These are phyloP conservation scores for Colletotrichum chrysophilum DNA, from an alignment of 2,329 filamentous ascomycete species.

Conservation along the genomic window DNA sequence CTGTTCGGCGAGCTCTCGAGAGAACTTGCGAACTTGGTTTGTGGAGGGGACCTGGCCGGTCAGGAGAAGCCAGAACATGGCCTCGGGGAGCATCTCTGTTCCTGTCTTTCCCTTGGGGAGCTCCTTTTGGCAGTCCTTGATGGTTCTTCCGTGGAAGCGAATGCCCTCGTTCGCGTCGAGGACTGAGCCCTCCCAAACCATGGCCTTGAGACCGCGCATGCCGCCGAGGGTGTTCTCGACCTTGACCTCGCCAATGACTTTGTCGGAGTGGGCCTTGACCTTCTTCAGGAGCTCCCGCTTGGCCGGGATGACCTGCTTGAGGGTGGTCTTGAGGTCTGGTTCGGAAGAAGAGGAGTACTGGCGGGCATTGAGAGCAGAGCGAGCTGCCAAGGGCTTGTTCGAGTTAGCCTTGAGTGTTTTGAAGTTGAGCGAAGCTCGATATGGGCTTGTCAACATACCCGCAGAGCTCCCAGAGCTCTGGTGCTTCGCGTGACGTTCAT, in stretches of 20 bases:
- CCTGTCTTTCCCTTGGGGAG: constrained; percentile 91
- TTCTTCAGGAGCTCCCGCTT: constrained; percentile 94
- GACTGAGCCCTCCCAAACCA: constrained; percentile 98
- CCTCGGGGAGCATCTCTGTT: constrained; percentile 96
- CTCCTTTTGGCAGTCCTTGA: constrained; percentile 95
- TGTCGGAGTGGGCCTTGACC: constrained; percentile 84
- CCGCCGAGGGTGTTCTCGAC: constrained; percentile 93
- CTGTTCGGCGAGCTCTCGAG: constrained; percentile 86
- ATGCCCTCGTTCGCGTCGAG: constrained; percentile 97
- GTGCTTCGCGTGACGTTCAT: constrained; percentile 67
- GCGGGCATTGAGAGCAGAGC: constrained; percentile 30
- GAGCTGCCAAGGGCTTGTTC: constrained; percentile 25
- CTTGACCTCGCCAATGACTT: constrained; percentile 90
- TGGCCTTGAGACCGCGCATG: constrained; percentile 96
- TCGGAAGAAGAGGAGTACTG: constrained; percentile 76
- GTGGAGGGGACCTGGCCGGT: constrained; percentile 90
- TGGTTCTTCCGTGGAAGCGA: constrained; percentile 95
- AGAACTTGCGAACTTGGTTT: constrained; percentile 81
- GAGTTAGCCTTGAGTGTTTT: not conserved
- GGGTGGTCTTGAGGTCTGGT: constrained; percentile 86
- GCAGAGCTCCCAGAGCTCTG: constrained; percentile 67
- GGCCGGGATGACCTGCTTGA: constrained; percentile 83
- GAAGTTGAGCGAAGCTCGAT: too few species aligned
- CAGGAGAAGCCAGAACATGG: constrained; percentile 99
- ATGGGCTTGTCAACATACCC: constrained; percentile 51